Evolutionary conservation across 768 basidiomycete genomes (phyloP).

Genomic region (Termitomyces sp.): DNA sequence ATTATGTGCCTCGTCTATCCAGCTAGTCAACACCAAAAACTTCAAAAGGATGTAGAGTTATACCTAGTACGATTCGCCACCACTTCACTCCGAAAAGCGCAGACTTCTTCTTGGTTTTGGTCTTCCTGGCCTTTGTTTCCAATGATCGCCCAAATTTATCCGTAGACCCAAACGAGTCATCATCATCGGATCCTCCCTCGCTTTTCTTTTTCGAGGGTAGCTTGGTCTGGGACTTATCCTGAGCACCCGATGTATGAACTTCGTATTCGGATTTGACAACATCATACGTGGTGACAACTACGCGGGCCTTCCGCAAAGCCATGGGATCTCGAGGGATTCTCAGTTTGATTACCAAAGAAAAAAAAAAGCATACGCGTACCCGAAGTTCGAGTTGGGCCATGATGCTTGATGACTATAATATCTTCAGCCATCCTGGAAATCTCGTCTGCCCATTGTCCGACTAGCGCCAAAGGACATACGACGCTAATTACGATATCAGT

Average conservation of each 20-base stretch:
- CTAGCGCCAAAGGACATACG: conserved; percentile 81
- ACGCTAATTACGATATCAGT: conserved; percentile 47
- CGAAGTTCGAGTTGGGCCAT: conserved; percentile 71
- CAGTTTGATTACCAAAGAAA: neutral
- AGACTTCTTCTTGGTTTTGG: conserved; percentile 47
- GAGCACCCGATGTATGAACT: conserved; percentile 42
- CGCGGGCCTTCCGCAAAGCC: conserved; percentile 50
- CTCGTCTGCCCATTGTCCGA: conserved; percentile 90
- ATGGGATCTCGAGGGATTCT: conserved; percentile 45
- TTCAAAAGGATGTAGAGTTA: conserved; percentile 13
- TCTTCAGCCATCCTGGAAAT: conserved; percentile 66
- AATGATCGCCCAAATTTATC: conserved; percentile 45
- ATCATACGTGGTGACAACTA: conserved; percentile 87
- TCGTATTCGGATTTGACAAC: conserved; percentile 79
- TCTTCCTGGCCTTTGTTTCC: conserved; percentile 39
- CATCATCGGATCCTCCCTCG: conserved; percentile 33
- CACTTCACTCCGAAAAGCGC: conserved; percentile 79
- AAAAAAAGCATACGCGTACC: conserved; percentile 35
- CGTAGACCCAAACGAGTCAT: conserved; percentile 31
- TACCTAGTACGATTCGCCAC: conserved; percentile 85
- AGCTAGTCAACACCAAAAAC: neutral
- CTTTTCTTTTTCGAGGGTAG: conserved; percentile 33
- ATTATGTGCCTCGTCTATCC: conserved; percentile 87
- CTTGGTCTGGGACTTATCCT: conserved; percentile 52
- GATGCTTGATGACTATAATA: conserved; percentile 77